Base-by-base conservation (phyloP, 768 basidiomycete species). In the Rhodotorula sphaerocarpa region DNA sequence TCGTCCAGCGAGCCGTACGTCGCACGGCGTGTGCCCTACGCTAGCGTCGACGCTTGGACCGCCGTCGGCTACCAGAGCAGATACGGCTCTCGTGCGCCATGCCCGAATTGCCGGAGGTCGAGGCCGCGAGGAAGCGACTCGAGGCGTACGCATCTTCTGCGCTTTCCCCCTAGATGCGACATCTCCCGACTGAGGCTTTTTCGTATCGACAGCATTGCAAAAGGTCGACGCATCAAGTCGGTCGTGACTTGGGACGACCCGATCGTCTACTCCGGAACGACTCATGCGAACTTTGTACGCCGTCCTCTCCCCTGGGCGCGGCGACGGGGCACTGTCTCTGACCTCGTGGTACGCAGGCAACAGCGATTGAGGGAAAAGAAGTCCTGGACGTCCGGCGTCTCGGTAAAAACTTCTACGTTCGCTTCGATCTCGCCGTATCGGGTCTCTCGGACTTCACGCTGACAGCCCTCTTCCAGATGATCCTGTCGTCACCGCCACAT, bases 321-420 rank as follows among this genome's bases (percentile, higher is more conserved):
- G 21, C 14, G 43, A 30, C 27, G 6, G 21, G n/a, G n/a, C n/a
- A n/a, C n/a, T n/a, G n/a, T 36, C 5, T n/a, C 42, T 25, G 15
- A 9, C 36, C 36, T 39, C 36, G 36, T 21, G 18, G 48, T 41
- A 9, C 47, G 10, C 52, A 61, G 60, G 53, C 59, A 0, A 66
- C 59, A 1, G 31, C 52, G 2, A 18, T 59, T 10, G 55, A 61
- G 27, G 65, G 69, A 31, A 68, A 66, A 50, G 47, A 47, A 4
- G 66, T 72, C 25, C 33, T 51, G n/a, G 51, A 41, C 2, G 66
- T 72, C 41, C 52, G 45, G 20, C 52, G 71, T 0, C 46, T 57
- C 2, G 71, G 71, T 30, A 72, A 72, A 57, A 63, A 69, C 48
- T 72, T 72, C 50, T 75, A 76, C 66, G 76, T 76, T 21, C 31